A percentile compares a stretch with the other conserved stretches of the same genome.
Conservation (phyloP, 768 basidiomycete species). For the Termitomyces sp. region DNA sequence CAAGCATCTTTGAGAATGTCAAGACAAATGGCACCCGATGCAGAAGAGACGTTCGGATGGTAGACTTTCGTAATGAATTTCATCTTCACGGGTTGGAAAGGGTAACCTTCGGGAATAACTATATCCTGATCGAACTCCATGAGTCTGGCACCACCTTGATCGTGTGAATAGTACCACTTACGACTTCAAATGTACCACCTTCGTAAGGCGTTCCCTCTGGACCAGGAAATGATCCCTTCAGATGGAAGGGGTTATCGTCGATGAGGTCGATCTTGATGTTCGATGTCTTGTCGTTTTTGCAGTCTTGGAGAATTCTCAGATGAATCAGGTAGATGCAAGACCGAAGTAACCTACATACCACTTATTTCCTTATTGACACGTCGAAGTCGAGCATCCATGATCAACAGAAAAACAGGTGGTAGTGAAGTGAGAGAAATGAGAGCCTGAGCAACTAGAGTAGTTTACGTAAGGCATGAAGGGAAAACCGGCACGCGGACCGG, state of each 20-base stretch:
- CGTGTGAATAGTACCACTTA: conserved; percentile 34
- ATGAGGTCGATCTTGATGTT: conserved; percentile 82
- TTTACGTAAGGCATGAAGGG: background rate
- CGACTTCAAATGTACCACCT: conserved; percentile 88
- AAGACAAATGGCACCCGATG: conserved; percentile 91
- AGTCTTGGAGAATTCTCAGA: conserved; percentile 44
- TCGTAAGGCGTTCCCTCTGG: conserved; percentile 92
- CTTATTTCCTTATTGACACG: conserved; percentile 93
- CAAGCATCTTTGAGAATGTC: conserved; percentile 88
- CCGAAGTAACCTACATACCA: conserved; percentile 36
- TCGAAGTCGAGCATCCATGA: conserved; percentile 83
- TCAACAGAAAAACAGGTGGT: conserved; percentile 6
- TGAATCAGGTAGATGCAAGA: background rate
- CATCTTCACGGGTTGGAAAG: conserved; percentile 96
- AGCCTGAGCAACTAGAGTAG: background rate
- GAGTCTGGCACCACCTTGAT: background rate
- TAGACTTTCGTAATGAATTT: conserved; percentile 97
- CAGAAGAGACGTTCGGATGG: conserved; percentile 93
- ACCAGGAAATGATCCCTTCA: conserved; percentile 86
- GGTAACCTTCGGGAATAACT: conserved; percentile 85
- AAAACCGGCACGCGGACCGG: background rate
- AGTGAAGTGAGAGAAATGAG: conserved; percentile 3
- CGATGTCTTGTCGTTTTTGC: conserved; percentile 92
- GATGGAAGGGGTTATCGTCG: conserved; percentile 86
- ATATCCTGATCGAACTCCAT: conserved; percentile 59